A percentile compares a stretch with the other conserved stretches of the same genome.
Conservation (phyloP, 2,329 filamentous ascomycete genomes). For the Lecanicillium sp. region DNA sequence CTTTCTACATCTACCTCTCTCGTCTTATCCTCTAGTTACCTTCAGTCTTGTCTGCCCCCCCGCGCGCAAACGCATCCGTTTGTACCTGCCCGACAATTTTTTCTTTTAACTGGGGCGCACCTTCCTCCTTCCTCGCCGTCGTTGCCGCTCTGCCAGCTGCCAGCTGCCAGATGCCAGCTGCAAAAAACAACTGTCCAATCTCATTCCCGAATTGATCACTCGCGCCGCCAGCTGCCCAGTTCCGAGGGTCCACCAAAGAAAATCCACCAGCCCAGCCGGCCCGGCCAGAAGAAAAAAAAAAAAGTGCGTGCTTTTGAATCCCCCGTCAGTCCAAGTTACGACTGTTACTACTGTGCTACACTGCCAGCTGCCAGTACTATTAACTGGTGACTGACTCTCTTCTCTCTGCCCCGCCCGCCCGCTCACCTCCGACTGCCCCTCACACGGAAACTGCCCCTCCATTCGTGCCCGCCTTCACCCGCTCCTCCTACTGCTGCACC, state of each 20-base stretch:
- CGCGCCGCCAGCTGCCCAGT: neutral
- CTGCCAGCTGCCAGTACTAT: too few relatives aligned
- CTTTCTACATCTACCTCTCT: neutral
- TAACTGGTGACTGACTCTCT: too few relatives aligned
- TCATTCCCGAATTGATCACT: neutral
- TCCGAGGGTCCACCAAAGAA: neutral
- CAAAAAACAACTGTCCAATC: neutral
- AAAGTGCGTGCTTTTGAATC: conserved; percentile 12
- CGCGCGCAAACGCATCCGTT: too few relatives aligned
- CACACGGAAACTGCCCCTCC: too few relatives aligned
- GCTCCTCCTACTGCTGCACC: too few relatives aligned
- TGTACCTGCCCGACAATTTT: too few relatives aligned
- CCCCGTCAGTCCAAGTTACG: neutral
- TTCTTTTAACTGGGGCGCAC: neutral
- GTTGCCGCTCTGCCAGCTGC: neutral
- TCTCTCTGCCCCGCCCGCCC: neutral
- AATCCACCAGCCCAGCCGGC: neutral
- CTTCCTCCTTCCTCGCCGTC: neutral
- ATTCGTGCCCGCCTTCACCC: neutral
- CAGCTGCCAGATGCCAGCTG: neutral
- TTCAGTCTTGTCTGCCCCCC: too few relatives aligned
- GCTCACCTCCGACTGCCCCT: neutral
- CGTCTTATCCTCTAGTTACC: neutral
- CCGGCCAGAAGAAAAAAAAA: neutral
- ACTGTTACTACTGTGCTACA: neutral